Evolutionary conservation across 2,329 filamentous ascomycete genomes (phyloP), one percentile per base, ranked within the genome.

Genomic region (Apiospora koreana): DNA sequence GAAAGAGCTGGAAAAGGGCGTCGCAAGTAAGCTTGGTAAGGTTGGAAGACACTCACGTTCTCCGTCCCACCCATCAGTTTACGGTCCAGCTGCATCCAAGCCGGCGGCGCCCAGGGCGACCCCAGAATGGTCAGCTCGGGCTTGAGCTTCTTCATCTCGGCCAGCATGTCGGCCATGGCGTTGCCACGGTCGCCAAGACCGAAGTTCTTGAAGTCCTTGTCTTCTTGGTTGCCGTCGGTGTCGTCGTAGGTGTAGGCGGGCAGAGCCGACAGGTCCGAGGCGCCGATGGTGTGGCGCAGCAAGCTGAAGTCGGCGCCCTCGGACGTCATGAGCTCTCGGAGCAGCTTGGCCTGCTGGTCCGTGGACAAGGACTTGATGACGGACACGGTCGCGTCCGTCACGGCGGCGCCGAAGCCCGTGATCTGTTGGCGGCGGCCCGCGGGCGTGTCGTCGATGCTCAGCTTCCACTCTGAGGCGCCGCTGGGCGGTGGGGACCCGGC

Each of bases 211-310:
- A 48, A 35, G 81, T 69, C 14, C 68, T 74, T 2, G 76, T 72
- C 28, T 70, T 82, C 81, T 14, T 74, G 76, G 0, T 74, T 74
- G 45, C 77, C 77, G 54, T 73, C 70, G 23, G 76, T 79, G 71
- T 83, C 81, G 65, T 82, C 81, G 72, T 83, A 84, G 0, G 79
- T 77, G 71, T 83, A 84, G 1, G 79, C 80, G 1, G 82, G 82
- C 45, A 80, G 78, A 2, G 73, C 79, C 0, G 81, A 82, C 45
- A 84, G 74, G 65, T 84, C 82, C 10, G 82, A 83, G 8, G 80
- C 74, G 1, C 77, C 82, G 66, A 84, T 80, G 18, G 80, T 82
- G 74, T 84, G 82, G 2, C 82, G 80, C 69, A 84, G 71, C 64
- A 84, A 73, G 68, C 74, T 76, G 72, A 83, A 83, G 75, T 81